Evolutionary conservation across 257 asterid species (phyloP).

Genomic region (Solanum medicagineum): DNA sequence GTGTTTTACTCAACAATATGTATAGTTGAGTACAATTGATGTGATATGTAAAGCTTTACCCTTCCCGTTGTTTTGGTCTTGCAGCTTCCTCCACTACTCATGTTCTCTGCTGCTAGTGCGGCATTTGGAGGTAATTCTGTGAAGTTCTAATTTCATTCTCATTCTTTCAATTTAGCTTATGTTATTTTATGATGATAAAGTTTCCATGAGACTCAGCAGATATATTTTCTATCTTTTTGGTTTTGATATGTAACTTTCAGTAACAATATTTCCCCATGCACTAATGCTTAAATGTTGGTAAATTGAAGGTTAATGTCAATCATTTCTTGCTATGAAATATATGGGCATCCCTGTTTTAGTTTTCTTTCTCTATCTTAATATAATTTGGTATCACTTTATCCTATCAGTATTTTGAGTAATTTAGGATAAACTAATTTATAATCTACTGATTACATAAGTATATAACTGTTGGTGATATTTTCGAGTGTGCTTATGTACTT

Average conservation of each 20-base stretch:
- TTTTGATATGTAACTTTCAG: not conserved
- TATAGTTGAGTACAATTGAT: not conserved
- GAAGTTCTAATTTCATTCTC: not conserved
- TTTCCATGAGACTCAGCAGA: not conserved
- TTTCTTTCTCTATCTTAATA: not conserved
- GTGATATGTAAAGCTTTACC: not conserved
- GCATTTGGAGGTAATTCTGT: conserved; percentile 71
- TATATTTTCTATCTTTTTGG: not conserved
- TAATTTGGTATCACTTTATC: not conserved
- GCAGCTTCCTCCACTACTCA: conserved; percentile 59
- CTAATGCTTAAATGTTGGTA: not conserved
- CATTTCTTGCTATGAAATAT: not conserved
- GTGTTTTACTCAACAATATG: not conserved
- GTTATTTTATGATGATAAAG: not conserved
- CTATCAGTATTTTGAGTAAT: not conserved
- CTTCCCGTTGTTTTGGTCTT: not conserved
- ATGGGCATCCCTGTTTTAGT: not conserved
- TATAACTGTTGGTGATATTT: not conserved
- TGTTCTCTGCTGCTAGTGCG: conserved; percentile 76
- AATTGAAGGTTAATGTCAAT: not conserved
- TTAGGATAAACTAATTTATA: not conserved
- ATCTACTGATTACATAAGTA: not conserved
- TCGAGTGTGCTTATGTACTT: not conserved
- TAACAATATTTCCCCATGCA: not conserved
- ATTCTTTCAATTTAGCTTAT: not conserved